phyloP scores from a whole-genome alignment of 257 asterid species.

The Cruciata laevipes region DNA sequence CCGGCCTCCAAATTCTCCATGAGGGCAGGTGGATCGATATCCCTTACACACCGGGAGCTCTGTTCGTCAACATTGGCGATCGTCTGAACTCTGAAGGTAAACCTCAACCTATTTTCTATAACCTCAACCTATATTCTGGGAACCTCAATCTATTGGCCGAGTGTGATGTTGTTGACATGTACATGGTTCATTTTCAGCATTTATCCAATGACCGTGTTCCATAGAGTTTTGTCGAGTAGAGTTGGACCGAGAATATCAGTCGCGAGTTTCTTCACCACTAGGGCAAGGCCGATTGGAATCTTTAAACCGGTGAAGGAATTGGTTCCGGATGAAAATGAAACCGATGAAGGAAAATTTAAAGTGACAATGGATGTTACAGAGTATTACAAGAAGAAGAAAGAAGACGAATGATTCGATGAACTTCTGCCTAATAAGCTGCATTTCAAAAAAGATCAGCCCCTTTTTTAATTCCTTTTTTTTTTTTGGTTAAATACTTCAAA shows the following conservation, averaged over 20 bases:
- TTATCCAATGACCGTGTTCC: slow-evolving; percentile 57
- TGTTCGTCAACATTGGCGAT: slow-evolving; percentile 56
- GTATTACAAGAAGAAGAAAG: no score
- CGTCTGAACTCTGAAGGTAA: slow-evolving; percentile 58
- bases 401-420: no score
- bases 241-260: slow-evolving; percentile 58
- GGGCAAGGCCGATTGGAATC: slow-evolving; percentile 25
- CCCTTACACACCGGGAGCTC: slow-evolving; percentile 43
- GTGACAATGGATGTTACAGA: no score
- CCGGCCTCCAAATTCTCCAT: slow-evolving; percentile 47
- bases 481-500: no score
- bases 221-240: slow-evolving; percentile 43
- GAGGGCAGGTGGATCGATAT: slow-evolving; percentile 48
- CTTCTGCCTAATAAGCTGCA: no score
- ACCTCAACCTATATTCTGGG: neutral
- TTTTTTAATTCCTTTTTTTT: no score
- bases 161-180: no score
- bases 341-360: no score
- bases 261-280: slow-evolving; percentile 52
- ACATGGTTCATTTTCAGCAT: slow-evolving; percentile 25
- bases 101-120: neutral
- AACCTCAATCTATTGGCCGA: no score
- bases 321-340: slow-evolving; percentile 18
- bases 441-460: no score
- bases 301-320: slow-evolving; percentile 12